phyloP scores from a whole-genome alignment of 495 filamentous ascomycete species.

The Pseudoneurospora amorphoporcata region DNA sequence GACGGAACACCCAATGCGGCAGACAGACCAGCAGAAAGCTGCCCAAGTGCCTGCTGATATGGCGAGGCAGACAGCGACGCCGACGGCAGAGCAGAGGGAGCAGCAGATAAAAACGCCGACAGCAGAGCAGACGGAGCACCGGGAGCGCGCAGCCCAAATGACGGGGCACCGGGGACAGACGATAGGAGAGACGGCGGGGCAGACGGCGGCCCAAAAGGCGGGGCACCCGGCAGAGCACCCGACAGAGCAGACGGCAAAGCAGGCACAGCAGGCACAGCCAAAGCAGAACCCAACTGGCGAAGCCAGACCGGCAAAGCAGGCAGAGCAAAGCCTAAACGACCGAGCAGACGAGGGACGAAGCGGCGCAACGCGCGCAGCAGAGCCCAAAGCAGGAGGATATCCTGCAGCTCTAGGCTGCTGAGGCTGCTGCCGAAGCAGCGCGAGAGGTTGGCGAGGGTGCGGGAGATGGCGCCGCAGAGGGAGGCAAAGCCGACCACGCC shows the following conservation, averaged over 20 bases:
- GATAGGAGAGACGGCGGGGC: no score
- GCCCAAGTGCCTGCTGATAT: neutral
- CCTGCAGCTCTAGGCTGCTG: neutral
- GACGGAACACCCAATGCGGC: no score
- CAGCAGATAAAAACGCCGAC: neutral
- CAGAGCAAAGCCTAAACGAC: neutral
- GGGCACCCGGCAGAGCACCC: no score
- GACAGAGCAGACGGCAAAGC: no score
- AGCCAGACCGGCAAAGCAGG: neutral
- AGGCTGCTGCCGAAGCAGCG: neutral
- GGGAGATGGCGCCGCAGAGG: neutral
- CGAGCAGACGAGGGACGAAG: neutral
- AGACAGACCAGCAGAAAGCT: no score
- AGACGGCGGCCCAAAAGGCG: no score
- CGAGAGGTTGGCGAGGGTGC: neutral
- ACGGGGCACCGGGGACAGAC: no score
- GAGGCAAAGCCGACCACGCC: neutral
- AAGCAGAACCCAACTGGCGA: neutral
- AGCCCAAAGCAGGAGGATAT: neutral
- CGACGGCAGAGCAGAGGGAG: neutral
- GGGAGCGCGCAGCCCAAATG: no score
- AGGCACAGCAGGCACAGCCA: neutral
- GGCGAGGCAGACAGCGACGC: neutral
- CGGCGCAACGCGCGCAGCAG: neutral
- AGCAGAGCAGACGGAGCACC: no score